Evolutionary conservation across 371 early-diverging fungal genomes (phyloP).

Genomic region (Mortierella sp.): DNA sequence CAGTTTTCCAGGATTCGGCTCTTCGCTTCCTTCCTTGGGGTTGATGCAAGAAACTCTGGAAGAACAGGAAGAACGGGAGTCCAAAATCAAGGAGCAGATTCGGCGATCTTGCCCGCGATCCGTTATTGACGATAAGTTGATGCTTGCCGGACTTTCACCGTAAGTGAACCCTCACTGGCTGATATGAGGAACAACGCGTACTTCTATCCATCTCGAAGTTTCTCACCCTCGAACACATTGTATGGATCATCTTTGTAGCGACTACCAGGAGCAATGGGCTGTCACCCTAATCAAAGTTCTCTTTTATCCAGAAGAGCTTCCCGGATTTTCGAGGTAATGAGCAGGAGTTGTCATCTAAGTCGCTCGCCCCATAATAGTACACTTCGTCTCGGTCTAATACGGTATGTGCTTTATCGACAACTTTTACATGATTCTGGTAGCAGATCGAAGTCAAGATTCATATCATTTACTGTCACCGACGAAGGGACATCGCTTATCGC

Average conservation of each 20-base stretch:
- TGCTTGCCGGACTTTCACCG: constrained; percentile 57
- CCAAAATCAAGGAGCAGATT: constrained; percentile 35
- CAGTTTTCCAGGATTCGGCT: constrained; percentile 34
- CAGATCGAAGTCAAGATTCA: constrained; percentile 44
- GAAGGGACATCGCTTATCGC: constrained; percentile 67
- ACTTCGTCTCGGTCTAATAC: too few relatives aligned
- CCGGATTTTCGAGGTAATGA: constrained; percentile 17
- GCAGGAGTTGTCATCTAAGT: too few relatives aligned
- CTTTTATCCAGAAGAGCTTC: constrained; percentile 58
- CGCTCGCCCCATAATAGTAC: too few relatives aligned
- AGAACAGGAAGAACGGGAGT: constrained; percentile 39
- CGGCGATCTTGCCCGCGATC: constrained; percentile 35
- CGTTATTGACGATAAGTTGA: constrained; percentile 53
- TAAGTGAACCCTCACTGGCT: too few relatives aligned
- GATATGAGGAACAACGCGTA: too few relatives aligned
- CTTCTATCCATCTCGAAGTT: too few relatives aligned
- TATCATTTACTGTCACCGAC: constrained; percentile 63
- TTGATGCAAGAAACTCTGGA: constrained; percentile 41
- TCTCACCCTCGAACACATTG: too few relatives aligned
- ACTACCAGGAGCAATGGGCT: constrained; percentile 57
- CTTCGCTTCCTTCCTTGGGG: constrained; percentile 23
- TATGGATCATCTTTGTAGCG: too few relatives aligned
- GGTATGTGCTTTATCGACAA: not conserved
- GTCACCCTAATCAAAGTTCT: constrained; percentile 58
- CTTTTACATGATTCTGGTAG: not conserved